phyloP scores from a whole-genome alignment of 495 filamentous ascomycete species.

The Podospora australis region DNA sequence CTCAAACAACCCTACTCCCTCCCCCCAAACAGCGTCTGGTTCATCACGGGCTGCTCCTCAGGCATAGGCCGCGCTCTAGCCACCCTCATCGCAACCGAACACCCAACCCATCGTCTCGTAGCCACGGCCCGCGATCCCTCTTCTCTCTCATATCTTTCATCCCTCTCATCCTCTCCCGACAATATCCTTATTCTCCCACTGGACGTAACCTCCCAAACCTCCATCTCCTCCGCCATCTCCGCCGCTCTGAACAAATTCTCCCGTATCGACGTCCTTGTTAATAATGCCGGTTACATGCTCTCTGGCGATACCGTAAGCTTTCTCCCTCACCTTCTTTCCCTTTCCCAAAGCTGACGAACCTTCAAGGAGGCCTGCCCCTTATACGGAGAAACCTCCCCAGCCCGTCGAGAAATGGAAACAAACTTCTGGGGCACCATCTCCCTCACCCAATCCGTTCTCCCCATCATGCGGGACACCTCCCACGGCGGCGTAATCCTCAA shows the following conservation, averaged over 20 bases:
- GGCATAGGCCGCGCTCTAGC: conserved; percentile 44
- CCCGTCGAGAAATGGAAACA: conserved; percentile 40
- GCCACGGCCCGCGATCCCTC: conserved; percentile 38
- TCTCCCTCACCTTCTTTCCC: conserved; percentile 30
- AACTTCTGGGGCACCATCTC: conserved; percentile 49
- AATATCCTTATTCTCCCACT: conserved; percentile 40
- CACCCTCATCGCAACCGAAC: conserved; percentile 28
- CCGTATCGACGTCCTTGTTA: conserved; percentile 47
- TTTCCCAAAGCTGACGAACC: no score
- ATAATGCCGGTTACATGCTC: conserved; percentile 50
- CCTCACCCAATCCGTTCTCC: conserved; percentile 37
- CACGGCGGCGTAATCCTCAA: conserved; percentile 48
- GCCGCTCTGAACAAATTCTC: conserved; percentile 32
- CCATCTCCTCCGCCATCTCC: conserved; percentile 38
- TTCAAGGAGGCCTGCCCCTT: no score
- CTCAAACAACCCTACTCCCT: neutral
- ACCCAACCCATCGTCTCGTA: conserved; percentile 39
- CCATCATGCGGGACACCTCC: conserved; percentile 35
- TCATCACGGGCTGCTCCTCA: conserved; percentile 43
- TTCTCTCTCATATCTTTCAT: conserved; percentile 33
- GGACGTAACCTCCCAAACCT: conserved; percentile 36
- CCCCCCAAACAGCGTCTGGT: neutral
- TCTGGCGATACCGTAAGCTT: conserved; percentile 43
- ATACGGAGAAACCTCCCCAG: conserved; percentile 22
- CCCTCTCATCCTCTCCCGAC: conserved; percentile 26